phyloP scores from a whole-genome alignment of 805 yeast species.

The Saccharomyces kudriavzevii region DNA sequence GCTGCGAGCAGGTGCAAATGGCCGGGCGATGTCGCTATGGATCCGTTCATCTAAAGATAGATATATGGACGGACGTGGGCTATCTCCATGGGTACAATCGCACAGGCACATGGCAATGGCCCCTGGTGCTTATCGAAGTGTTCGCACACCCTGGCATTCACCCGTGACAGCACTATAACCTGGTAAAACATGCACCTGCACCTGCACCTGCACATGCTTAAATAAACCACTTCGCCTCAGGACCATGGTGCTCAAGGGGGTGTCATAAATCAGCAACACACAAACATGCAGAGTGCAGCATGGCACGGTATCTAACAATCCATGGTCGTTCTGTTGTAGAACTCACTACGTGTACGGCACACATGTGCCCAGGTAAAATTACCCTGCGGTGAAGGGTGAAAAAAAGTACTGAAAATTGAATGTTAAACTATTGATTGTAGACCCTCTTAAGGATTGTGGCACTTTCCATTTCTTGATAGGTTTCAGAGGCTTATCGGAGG shows the following conservation, averaged over 20 bases:
- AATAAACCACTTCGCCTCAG: neutral
- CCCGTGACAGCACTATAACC: neutral
- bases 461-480: neutral
- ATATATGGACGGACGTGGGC: neutral
- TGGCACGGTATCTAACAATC: neutral
- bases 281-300: neutral
- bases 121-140: neutral
- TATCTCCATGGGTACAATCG: neutral
- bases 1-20: neutral
- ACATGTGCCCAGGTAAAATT: neutral
- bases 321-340: neutral
- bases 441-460: neutral
- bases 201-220: neutral
- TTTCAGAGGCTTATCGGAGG: neutral
- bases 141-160: neutral
- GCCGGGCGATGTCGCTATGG: neutral
- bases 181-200: neutral
- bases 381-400: neutral
- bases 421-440: neutral
- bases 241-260: neutral
- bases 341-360: neutral
- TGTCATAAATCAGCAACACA: neutral
- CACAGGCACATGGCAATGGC: neutral
- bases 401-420: neutral
- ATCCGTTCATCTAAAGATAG: neutral